Evolutionary conservation across 768 basidiomycete species (phyloP).

Genomic region (Hygrophorus russula): DNA sequence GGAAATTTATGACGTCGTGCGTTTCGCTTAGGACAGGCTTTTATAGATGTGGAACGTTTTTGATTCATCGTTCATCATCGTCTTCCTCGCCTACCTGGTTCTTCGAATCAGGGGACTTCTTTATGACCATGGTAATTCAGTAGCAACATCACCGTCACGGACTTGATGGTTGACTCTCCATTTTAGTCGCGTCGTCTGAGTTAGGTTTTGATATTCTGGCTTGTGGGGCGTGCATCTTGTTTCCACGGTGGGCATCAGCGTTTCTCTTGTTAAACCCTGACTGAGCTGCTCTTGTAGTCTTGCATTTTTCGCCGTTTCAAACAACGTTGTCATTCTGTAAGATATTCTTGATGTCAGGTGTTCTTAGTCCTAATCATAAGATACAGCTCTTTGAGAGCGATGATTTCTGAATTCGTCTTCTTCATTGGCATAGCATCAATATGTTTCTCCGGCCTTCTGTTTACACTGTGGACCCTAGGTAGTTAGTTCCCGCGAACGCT

Average conservation of each 20-base stretch:
- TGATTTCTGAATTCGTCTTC: conserved; percentile 71
- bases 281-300: conserved; percentile 22
- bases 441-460: conserved; percentile 70
- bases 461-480: conserved; percentile 38
- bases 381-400: conserved; percentile 62
- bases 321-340: conserved; percentile 71
- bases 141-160: conserved; percentile 2
- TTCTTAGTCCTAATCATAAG: background rate
- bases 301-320: conserved; percentile 71
- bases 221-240: conserved; percentile 42
- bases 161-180: background rate
- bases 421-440: conserved; percentile 69
- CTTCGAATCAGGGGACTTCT: conserved; percentile 57
- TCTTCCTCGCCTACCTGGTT: conserved; percentile 58
- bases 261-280: no score
- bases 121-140: conserved; percentile 34
- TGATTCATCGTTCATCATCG: conserved; percentile 60
- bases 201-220: conserved; percentile 77
- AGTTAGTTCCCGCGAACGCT: conserved; percentile 6
- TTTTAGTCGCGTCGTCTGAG: conserved; percentile 35
- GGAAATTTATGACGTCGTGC: background rate
- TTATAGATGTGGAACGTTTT: conserved; percentile 84
- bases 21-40: conserved; percentile 1
- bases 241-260: conserved; percentile 9
- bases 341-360: conserved; percentile 12